phyloP scores from a whole-genome alignment of 306 rosid genomes.

The Ormosia emarginata region DNA sequence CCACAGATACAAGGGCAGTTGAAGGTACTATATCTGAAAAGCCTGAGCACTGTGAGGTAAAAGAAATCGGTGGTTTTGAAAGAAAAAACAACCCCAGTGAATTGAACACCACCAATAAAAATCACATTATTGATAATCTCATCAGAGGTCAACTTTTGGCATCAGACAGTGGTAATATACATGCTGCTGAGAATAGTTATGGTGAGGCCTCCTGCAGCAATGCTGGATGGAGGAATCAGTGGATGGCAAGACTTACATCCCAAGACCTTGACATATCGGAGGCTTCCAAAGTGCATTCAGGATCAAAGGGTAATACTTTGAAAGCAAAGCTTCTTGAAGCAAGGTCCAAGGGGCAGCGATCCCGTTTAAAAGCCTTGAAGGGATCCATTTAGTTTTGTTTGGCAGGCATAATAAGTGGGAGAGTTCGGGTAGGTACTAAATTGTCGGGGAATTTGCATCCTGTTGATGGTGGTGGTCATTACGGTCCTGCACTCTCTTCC shows the following conservation, averaged over 20 bases:
- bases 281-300: conserved; percentile 49
- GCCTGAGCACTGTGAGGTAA: conserved; percentile 34
- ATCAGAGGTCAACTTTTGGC: conserved; percentile 58
- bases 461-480: conserved; percentile 25
- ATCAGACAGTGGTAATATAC: conserved; percentile 54
- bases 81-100: conserved; percentile 44
- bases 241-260: conserved; percentile 57
- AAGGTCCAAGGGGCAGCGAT: conserved; percentile 75
- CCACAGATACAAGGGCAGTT: conserved; percentile 31
- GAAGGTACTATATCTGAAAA: conserved; percentile 45
- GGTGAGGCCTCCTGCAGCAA: conserved; percentile 90
- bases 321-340: conserved; percentile 96
- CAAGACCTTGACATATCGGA: conserved; percentile 51
- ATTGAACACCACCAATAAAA: conserved; percentile 40
- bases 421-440: neutral
- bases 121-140: conserved; percentile 48
- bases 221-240: conserved; percentile 93
- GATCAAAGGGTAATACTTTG: conserved; percentile 67
- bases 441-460: conserved; percentile 15
- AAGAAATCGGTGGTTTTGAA: conserved; percentile 37
- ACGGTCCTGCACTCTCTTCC: neutral
- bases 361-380: conserved; percentile 65
- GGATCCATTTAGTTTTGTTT: conserved; percentile 37
- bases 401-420: neutral
- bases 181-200: conserved; percentile 41